Evolutionary conservation across 2,329 filamentous ascomycete genomes (phyloP).

Genomic region (Fusarium siculi): DNA sequence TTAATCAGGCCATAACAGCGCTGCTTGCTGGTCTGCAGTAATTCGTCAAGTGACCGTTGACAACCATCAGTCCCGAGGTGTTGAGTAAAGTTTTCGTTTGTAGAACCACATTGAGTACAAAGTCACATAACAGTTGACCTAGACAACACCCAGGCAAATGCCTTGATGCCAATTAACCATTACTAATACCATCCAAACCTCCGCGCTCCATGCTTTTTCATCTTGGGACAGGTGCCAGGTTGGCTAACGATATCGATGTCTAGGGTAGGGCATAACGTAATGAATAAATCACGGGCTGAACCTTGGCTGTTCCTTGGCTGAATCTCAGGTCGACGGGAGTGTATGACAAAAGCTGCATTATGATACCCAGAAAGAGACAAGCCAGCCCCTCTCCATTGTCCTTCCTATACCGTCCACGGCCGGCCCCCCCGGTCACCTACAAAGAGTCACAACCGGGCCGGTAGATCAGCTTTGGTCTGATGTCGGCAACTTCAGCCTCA

Average conservation of each 20-base stretch:
- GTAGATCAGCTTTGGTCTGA: background rate
- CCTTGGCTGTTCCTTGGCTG: background rate
- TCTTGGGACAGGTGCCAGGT: background rate
- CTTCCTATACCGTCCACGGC: conserved; percentile 4
- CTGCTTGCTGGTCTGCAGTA: background rate
- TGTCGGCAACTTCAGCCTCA: background rate
- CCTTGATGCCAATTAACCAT: background rate
- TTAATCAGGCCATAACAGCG: background rate
- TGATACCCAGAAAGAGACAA: background rate
- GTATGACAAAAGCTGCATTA: background rate
- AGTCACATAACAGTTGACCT: background rate
- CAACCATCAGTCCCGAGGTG: background rate
- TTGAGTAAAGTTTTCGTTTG: too few relatives aligned
- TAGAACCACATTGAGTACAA: background rate
- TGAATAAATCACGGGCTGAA: background rate
- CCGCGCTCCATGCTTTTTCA: background rate
- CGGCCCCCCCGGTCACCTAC: conserved; percentile 8
- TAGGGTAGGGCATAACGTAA: background rate
- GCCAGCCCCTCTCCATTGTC: conserved; percentile 13
- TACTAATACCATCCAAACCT: background rate
- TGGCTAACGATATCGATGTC: background rate
- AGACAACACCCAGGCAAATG: background rate
- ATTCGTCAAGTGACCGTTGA: background rate
- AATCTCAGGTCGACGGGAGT: background rate
- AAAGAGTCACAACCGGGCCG: conserved; percentile 26